These are phyloP conservation scores for Hypoxylon rubiginosum DNA, from an alignment of 2,329 filamentous ascomycete genomes.

Conservation along the genomic window DNA sequence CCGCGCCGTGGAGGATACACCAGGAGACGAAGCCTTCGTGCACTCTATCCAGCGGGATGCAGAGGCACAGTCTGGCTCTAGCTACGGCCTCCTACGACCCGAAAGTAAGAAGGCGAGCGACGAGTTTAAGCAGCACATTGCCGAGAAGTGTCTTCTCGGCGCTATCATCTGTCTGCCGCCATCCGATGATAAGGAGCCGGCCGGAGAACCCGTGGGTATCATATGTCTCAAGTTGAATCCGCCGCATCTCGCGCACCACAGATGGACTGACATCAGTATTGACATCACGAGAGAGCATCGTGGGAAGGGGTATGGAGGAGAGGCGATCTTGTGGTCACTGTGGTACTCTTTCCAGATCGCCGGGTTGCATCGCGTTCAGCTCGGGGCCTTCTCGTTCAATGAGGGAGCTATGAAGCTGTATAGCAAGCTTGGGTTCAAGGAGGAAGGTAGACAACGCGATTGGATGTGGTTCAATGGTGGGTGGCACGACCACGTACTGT, in stretches of 20 bases:
- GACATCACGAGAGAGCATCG: slow-evolving; percentile 49
- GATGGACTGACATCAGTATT: slow-evolving; percentile 55
- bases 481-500: slow-evolving; percentile 54
- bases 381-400: slow-evolving; percentile 53
- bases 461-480: slow-evolving; percentile 52
- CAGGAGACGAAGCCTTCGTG: slow-evolving; percentile 51
- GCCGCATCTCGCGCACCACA: slow-evolving; percentile 55
- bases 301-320: slow-evolving; percentile 54
- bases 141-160: slow-evolving; percentile 52
- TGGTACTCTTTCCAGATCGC: slow-evolving; percentile 54
- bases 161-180: slow-evolving; percentile 55
- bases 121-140: slow-evolving; percentile 47
- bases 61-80: slow-evolving; percentile 47
- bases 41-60: slow-evolving; percentile 50
- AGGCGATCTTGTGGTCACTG: slow-evolving; percentile 55
- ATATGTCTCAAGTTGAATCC: slow-evolving; percentile 48
- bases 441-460: slow-evolving; percentile 53
- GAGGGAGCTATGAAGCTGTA: slow-evolving; percentile 52
- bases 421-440: slow-evolving; percentile 52
- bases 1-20: slow-evolving; percentile 53
- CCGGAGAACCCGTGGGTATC: slow-evolving; percentile 51
- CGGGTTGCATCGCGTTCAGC: slow-evolving; percentile 54
- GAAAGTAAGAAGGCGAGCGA: slow-evolving; percentile 48
- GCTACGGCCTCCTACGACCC: slow-evolving; percentile 50
- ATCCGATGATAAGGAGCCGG: slow-evolving; percentile 12